Percentiles rank a stretch among this genome's conserved stretches.
Evolutionary conservation across 176 grass and related monocot genomes (phyloP).

Genomic region (Oryza nivara): DNA sequence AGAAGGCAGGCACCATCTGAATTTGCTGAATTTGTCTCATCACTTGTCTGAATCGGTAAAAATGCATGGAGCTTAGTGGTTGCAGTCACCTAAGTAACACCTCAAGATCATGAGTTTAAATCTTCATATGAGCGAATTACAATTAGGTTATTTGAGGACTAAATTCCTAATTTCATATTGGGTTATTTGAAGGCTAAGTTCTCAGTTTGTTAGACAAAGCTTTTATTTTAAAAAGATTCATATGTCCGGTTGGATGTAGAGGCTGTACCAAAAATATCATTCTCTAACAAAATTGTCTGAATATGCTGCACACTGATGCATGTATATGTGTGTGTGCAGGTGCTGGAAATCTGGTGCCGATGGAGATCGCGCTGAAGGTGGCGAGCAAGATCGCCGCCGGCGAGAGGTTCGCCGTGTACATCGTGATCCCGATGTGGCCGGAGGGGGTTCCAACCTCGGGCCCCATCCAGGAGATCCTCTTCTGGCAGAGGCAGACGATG

Average conservation of each 20-base stretch:
- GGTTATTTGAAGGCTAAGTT: too few relatives aligned
- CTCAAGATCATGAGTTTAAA: too few relatives aligned
- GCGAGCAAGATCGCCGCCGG: constrained; percentile 47
- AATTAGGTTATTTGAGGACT: too few relatives aligned
- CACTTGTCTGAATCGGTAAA: not conserved
- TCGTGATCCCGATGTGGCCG: constrained; percentile 59
- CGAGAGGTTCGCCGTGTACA: constrained; percentile 54
- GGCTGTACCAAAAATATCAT: too few relatives aligned
- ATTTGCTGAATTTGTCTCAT: not conserved
- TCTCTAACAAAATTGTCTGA: too few relatives aligned
- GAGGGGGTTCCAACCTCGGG: constrained; percentile 26
- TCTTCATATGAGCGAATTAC: too few relatives aligned
- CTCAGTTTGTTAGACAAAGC: too few relatives aligned
- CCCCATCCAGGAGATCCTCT: constrained; percentile 51
- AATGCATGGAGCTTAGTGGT: too few relatives aligned
- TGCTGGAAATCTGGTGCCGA: constrained; percentile 54
- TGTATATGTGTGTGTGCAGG: not conserved
- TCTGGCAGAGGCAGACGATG: constrained; percentile 78
- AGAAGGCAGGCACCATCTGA: not conserved
- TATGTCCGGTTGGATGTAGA: too few relatives aligned
- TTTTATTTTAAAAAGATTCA: too few relatives aligned
- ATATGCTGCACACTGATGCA: not conserved
- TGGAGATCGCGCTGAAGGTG: constrained; percentile 66
- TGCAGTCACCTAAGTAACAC: too few relatives aligned
- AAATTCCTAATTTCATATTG: too few relatives aligned